phyloP scores from a whole-genome alignment of 2,329 filamentous ascomycete species.

The Chaetomium sp. region DNA sequence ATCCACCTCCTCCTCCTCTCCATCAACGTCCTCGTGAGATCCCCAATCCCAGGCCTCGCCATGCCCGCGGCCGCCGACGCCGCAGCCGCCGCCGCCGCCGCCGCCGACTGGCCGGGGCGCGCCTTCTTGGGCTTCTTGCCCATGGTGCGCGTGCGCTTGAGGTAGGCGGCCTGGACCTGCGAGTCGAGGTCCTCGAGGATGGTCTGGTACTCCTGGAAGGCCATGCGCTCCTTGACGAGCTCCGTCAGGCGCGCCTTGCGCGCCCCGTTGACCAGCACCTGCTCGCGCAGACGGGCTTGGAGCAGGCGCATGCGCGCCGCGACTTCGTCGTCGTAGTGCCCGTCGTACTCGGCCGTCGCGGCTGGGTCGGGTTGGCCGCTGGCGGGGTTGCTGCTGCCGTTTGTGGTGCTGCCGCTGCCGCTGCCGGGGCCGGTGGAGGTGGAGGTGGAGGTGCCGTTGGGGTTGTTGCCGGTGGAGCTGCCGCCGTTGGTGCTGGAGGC shows the following conservation, averaged over 20 bases:
- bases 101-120: constrained; percentile 62
- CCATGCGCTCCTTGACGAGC: constrained; percentile 88
- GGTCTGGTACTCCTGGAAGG: constrained; percentile 93
- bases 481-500: constrained; percentile 20
- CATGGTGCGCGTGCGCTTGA: constrained; percentile 92
- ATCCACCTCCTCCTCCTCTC: constrained; percentile 88
- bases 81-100: constrained; percentile 21
- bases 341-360: constrained; percentile 72
- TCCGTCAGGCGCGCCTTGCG: constrained; percentile 86
- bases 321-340: constrained; percentile 91
- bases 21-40: constrained; percentile 89
- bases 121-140: constrained; percentile 94
- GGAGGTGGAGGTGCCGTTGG: background rate
- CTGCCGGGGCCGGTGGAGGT: background rate
- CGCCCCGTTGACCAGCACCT: constrained; percentile 85
- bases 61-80: constrained; percentile 64
- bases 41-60: constrained; percentile 80
- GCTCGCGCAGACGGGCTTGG: constrained; percentile 78
- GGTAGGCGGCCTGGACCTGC: constrained; percentile 91
- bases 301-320: constrained; percentile 84
- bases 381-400: background rate
- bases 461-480: constrained; percentile 2
- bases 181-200: constrained; percentile 96
- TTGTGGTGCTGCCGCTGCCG: background rate
- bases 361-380: constrained; percentile 32